A percentile compares a stretch with the other conserved stretches of the same genome.
Evolutionary conservation across 2,329 filamentous ascomycete species (phyloP).

Genomic region (Leptosphaerulina australis): DNA sequence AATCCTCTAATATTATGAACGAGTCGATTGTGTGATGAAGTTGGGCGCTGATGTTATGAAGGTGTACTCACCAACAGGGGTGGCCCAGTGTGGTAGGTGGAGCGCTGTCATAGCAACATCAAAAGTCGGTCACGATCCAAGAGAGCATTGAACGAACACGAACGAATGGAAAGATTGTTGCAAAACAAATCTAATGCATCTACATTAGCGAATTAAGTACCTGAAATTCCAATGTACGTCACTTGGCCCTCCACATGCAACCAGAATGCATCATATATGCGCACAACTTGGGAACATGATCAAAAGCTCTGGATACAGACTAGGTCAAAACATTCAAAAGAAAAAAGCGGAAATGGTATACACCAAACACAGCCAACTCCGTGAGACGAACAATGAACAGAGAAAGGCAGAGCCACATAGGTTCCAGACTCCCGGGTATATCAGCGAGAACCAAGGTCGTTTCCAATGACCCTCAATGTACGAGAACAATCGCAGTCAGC

Average conservation of each 20-base stretch:
- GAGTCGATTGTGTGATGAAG: constrained; percentile 1
- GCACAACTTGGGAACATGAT: neutral
- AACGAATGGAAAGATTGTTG: neutral
- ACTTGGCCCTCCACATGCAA: constrained; percentile 11
- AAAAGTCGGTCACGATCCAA: constrained; percentile 16
- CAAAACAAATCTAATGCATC: constrained; percentile 23
- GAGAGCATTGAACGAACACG: neutral
- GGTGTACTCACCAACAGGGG: constrained; percentile 14
- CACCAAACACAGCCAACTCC: constrained; percentile 45
- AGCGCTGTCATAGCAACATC: constrained; percentile 18
- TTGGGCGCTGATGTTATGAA: constrained; percentile 17
- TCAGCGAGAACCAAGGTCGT: constrained; percentile 28
- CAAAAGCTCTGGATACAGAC: constrained; percentile 29
- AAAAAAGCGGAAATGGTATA: constrained; percentile 44
- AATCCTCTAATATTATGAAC: constrained; percentile 7
- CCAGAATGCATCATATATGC: constrained; percentile 3
- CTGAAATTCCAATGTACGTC: constrained; percentile 16
- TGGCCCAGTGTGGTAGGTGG: constrained; percentile 7
- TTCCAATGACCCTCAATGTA: constrained; percentile 22
- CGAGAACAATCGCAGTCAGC: constrained; percentile 13
- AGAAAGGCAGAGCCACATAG: constrained; percentile 24
- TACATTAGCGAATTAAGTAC: constrained; percentile 43
- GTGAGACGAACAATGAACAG: constrained; percentile 35
- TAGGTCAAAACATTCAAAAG: constrained; percentile 27
- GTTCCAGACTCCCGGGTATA: constrained; percentile 29